phyloP scores from a whole-genome alignment of 306 rosid genomes.

The Rosa lucieae region DNA sequence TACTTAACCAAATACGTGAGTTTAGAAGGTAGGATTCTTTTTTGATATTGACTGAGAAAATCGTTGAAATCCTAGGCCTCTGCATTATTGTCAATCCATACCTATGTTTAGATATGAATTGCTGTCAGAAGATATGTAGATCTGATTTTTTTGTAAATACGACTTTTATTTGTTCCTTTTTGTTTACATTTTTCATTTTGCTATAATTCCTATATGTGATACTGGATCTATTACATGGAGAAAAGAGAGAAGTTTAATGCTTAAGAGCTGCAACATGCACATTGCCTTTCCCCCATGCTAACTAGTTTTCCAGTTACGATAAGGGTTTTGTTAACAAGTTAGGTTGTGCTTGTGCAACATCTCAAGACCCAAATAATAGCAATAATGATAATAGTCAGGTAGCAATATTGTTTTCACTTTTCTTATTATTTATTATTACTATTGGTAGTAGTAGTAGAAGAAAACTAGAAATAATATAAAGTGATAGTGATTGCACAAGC shows the following conservation, averaged over 20 bases:
- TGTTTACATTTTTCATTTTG: neutral
- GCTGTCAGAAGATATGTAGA: constrained; percentile 6
- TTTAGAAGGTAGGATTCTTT: constrained; percentile 59
- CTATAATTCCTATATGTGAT: neutral
- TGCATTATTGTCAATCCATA: constrained; percentile 44
- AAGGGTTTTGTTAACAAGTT: neutral
- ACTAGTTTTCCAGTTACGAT: neutral
- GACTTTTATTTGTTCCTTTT: neutral
- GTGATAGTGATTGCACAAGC: neutral
- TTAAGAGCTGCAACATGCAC: neutral
- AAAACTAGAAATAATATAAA: neutral
- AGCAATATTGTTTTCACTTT: neutral
- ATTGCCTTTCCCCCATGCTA: neutral
- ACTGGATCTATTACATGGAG: neutral
- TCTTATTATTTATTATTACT: neutral
- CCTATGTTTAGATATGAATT: constrained; percentile 32
- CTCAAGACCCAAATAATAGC: neutral
- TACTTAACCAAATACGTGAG: constrained; percentile 53
- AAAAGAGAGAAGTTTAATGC: neutral
- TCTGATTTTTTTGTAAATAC: constrained; percentile 22
- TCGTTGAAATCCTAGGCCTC: constrained; percentile 45
- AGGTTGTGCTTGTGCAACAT: neutral
- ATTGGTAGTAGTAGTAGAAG: neutral
- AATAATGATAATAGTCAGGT: neutral
- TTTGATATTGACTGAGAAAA: constrained; percentile 48